These are phyloP conservation scores for Quillaja saponaria DNA, from an alignment of 306 rosid species.

Conservation along the genomic window DNA sequence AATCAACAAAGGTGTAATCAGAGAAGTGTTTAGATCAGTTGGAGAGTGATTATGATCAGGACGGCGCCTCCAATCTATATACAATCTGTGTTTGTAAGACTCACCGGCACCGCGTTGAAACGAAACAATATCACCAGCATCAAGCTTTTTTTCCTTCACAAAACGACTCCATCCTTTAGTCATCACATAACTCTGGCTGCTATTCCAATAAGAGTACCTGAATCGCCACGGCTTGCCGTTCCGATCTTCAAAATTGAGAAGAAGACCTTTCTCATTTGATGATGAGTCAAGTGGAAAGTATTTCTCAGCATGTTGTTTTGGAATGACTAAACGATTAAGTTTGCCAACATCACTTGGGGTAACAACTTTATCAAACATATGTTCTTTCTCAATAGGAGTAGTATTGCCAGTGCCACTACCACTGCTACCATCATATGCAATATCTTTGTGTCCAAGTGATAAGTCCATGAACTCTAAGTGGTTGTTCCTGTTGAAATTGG, in stretches of 20 bases:
- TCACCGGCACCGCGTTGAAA: slow-evolving; percentile 76
- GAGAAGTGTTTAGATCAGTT: slow-evolving; percentile 20
- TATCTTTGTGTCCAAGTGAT: slow-evolving; percentile 34
- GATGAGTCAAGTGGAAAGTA: slow-evolving; percentile 75
- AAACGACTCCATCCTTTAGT: slow-evolving; percentile 95
- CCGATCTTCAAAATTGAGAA: slow-evolving; percentile 70
- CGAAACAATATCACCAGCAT: slow-evolving; percentile 82
- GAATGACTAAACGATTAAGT: slow-evolving; percentile 82
- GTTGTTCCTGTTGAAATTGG: slow-evolving; percentile 31
- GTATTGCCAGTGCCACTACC: not conserved
- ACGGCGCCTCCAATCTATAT: slow-evolving; percentile 73
- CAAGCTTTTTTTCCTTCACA: slow-evolving; percentile 82
- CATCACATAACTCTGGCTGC: slow-evolving; percentile 94
- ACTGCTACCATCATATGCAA: not conserved
- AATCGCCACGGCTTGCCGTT: slow-evolving; percentile 78
- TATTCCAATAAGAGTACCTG: slow-evolving; percentile 89
- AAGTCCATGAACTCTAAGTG: slow-evolving; percentile 49
- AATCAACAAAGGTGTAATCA: slow-evolving; percentile 41
- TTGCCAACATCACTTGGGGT: slow-evolving; percentile 94
- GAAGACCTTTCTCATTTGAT: slow-evolving; percentile 71
- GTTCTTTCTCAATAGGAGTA: slow-evolving; percentile 54
- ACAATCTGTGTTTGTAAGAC: slow-evolving; percentile 49
- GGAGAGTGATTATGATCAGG: slow-evolving; percentile 22
- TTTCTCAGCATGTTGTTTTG: slow-evolving; percentile 82
- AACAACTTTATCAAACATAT: slow-evolving; percentile 84